These are phyloP conservation scores for Didymella lethalis DNA, from an alignment of 2,329 filamentous ascomycete species.

Conservation along the genomic window DNA sequence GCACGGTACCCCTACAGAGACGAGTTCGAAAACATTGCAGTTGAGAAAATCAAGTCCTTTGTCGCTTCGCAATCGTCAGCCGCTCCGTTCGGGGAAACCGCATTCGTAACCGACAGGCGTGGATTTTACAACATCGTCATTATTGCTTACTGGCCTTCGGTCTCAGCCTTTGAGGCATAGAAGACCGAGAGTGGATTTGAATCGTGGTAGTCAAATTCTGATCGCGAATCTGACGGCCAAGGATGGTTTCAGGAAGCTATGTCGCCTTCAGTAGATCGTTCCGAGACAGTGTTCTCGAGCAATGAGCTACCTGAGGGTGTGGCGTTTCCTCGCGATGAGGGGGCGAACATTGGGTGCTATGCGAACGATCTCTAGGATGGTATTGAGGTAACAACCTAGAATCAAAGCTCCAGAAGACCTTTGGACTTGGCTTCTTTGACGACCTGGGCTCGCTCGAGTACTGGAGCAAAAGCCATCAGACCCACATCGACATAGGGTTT, in stretches of 20 bases:
- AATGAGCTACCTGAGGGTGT: conserved; percentile 38
- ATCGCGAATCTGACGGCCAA: background rate
- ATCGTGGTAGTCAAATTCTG: background rate
- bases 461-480: background rate
- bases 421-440: background rate
- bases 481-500: background rate
- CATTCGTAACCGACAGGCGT: conserved; percentile 7
- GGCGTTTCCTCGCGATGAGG: conserved; percentile 56
- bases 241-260: background rate
- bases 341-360: conserved; percentile 55
- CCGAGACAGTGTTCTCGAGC: background rate
- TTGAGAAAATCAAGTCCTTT: conserved; percentile 29
- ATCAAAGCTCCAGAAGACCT: conserved; percentile 3
- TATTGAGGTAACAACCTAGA: conserved; percentile 35
- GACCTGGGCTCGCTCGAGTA: background rate
- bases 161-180: background rate
- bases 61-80: conserved; percentile 14
- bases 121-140: background rate
- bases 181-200: background rate
- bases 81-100: conserved; percentile 45
- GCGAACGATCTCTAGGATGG: conserved; percentile 57
- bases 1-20: conserved; percentile 33
- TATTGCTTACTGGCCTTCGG: background rate
- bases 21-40: background rate
- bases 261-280: background rate